phyloP scores from a whole-genome alignment of 2,329 filamentous ascomycete species.

The Didymella arachidicola region DNA sequence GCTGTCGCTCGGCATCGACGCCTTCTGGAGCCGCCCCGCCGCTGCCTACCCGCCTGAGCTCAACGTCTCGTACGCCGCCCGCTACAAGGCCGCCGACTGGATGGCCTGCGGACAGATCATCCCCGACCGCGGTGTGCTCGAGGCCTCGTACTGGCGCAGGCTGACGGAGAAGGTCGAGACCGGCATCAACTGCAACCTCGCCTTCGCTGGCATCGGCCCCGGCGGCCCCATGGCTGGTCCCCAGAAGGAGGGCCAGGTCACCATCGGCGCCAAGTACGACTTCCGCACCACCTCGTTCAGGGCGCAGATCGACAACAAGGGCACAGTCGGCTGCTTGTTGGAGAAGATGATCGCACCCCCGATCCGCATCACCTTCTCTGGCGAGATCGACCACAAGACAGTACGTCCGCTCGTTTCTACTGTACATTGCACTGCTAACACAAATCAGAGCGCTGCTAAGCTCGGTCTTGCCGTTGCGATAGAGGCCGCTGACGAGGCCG shows the following conservation, averaged over 20 bases:
- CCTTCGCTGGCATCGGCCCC: conserved; percentile 71
- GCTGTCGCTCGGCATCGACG: conserved; percentile 87
- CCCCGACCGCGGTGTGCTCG: conserved; percentile 80
- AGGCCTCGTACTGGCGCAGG: conserved; percentile 91
- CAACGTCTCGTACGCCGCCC: conserved; percentile 85
- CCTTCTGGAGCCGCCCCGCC: conserved; percentile 88
- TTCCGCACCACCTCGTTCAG: conserved; percentile 96
- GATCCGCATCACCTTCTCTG: conserved; percentile 92
- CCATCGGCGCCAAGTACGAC: conserved; percentile 96
- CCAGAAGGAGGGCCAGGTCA: conserved; percentile 87
- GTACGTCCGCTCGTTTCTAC: conserved; percentile 62
- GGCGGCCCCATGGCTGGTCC: conserved; percentile 70
- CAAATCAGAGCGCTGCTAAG: conserved; percentile 84
- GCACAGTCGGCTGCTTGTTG: conserved; percentile 88
- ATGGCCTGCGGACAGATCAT: conserved; percentile 89
- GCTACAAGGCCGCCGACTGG: conserved; percentile 93
- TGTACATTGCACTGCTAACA: conserved; percentile 32
- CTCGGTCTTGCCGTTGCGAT: conserved; percentile 87
- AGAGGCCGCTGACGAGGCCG: conserved; percentile 52
- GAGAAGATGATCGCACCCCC: conserved; percentile 96
- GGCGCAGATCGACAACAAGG: conserved; percentile 93
- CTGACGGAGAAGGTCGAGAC: conserved; percentile 96
- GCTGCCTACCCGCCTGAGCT: conserved; percentile 89
- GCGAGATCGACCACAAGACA: conserved; percentile 94
- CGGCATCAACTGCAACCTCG: conserved; percentile 91